Conservation (phyloP, 257 asterid species). For the Nyctanthes arbortristis region DNA sequence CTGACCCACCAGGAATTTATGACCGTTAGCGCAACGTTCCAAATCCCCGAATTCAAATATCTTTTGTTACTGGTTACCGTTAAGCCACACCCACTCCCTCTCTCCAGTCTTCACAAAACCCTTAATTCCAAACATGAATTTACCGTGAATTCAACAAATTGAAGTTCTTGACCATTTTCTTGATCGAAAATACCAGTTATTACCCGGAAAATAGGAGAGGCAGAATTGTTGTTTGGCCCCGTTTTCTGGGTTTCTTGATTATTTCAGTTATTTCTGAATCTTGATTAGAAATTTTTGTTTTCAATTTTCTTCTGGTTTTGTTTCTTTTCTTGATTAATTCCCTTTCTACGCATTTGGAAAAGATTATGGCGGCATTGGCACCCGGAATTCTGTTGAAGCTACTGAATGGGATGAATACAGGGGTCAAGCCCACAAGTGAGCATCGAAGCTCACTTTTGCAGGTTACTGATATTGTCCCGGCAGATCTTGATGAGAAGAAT, state of each 20-base stretch:
- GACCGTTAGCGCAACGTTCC: conserved; percentile 39
- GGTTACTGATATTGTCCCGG: conserved; percentile 89
- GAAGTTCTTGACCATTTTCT: neutral
- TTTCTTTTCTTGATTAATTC: neutral
- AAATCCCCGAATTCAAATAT: conserved; percentile 22
- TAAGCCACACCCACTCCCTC: neutral
- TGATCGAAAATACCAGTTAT: neutral
- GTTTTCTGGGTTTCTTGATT: neutral
- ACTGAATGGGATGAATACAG: conserved; percentile 68
- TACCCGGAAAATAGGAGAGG: neutral
- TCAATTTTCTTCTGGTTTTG: neutral
- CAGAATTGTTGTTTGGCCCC: neutral
- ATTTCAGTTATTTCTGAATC: neutral
- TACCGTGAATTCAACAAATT: neutral
- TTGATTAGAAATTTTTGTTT: neutral
- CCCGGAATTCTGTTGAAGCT: conserved; percentile 85
- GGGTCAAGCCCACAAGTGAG: conserved; percentile 80
- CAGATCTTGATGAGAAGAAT: conserved; percentile 85
- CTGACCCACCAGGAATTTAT: conserved; percentile 1
- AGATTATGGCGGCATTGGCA: conserved; percentile 70
- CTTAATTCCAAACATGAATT: neutral
- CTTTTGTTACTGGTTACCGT: neutral
- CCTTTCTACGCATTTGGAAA: neutral
- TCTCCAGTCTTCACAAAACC: neutral
- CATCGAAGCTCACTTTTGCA: conserved; percentile 81